Percentiles rank a stretch among this genome's conserved stretches.
These are phyloP conservation scores for Amphibolis antarctica DNA, from an alignment of 106 monocot species.

Conservation along the genomic window DNA sequence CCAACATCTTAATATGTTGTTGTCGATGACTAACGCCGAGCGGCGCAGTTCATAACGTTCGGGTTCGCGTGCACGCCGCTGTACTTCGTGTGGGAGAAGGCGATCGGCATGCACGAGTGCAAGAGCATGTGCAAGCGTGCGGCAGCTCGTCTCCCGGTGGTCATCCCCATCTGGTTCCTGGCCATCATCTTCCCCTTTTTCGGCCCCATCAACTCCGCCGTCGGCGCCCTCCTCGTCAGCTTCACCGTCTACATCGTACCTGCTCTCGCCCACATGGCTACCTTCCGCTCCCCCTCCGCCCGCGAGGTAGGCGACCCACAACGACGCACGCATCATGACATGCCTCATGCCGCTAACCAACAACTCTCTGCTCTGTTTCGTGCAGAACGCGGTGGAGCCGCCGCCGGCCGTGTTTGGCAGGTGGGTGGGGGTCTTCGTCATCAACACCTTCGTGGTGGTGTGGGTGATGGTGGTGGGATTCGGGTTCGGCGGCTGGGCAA, in stretches of 20 bases:
- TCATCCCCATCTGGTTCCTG: conserved; percentile 89
- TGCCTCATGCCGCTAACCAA: background rate
- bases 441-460: conserved; percentile 21
- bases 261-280: conserved; percentile 75
- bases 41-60: conserved; percentile 87
- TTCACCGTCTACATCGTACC: conserved; percentile 97
- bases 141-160: conserved; percentile 80
- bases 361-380: background rate
- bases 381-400: conserved; percentile 23
- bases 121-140: conserved; percentile 80
- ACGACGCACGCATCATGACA: background rate
- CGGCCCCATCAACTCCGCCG: conserved; percentile 93
- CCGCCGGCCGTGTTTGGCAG: conserved; percentile 18
- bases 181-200: conserved; percentile 99
- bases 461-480: conserved; percentile 28
- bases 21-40: no score
- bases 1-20: no score
- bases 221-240: conserved; percentile 81
- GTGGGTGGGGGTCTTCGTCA: conserved; percentile 16
- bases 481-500: conserved; percentile 30
- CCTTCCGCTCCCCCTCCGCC: conserved; percentile 59
- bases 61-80: conserved; percentile 97
- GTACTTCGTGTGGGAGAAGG: conserved; percentile 97
- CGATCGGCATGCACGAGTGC: conserved; percentile 86
- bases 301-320: conserved; percentile 48